Evolutionary conservation across 169 alveolate species (phyloP).

Genomic region (Plasmodium knowlesi): DNA sequence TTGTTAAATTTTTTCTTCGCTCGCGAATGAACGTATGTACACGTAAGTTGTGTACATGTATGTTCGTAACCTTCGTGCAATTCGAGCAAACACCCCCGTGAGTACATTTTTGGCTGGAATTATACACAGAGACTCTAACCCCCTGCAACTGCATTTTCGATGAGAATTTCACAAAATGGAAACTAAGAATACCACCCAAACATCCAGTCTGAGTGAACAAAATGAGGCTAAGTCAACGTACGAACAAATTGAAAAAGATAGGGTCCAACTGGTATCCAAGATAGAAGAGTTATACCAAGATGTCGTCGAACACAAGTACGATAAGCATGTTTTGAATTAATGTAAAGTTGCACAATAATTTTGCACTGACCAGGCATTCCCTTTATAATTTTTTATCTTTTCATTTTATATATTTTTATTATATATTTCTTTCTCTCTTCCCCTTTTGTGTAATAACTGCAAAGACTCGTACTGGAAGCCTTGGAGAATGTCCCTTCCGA

Average conservation of each 20-base stretch:
- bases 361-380: not conserved
- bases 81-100: not conserved
- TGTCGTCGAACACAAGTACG: constrained; percentile 87
- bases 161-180: constrained; percentile 45
- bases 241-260: constrained; percentile 81
- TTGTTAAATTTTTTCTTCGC: not conserved
- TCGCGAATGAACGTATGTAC: not conserved
- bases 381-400: not conserved
- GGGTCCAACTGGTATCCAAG: constrained; percentile 77
- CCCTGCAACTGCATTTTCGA: not conserved
- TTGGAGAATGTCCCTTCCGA: constrained; percentile 86
- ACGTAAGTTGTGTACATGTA: not conserved
- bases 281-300: constrained; percentile 89
- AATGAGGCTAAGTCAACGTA: constrained; percentile 40
- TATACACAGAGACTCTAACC: constrained; percentile 2
- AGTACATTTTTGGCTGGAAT: not conserved
- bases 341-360: not conserved
- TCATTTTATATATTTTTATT: not conserved
- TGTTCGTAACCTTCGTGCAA: constrained; percentile 22
- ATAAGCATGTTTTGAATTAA: not conserved
- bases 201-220: not conserved
- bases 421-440: not conserved
- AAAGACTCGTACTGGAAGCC: constrained; percentile 90
- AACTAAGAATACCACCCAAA: constrained; percentile 14
- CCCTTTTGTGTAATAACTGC: not conserved